phyloP scores from a whole-genome alignment of 2,329 filamentous ascomycete genomes.

The Fusarium subglutinans region DNA sequence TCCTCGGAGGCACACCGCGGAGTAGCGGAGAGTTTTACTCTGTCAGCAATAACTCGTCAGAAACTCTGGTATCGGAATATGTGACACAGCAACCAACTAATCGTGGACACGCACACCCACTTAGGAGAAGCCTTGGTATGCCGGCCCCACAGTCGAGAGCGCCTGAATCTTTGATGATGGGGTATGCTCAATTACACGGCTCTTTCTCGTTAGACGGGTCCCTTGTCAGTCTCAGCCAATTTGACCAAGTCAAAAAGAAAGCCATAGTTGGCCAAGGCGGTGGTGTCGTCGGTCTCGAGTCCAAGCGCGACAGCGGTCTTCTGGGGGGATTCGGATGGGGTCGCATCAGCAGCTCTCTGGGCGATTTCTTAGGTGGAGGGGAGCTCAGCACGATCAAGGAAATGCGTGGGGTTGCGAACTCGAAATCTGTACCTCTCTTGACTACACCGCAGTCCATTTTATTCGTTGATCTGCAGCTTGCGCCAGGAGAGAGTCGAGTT shows the following conservation, averaged over 20 bases:
- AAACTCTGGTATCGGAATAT: conserved; percentile 93
- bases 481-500: conserved; percentile 86
- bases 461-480: conserved; percentile 90
- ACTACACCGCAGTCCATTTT: conserved; percentile 95
- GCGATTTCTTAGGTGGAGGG: conserved; percentile 83
- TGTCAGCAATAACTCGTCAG: conserved; percentile 91
- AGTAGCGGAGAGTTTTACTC: conserved; percentile 97
- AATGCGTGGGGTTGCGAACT: conserved; percentile 88
- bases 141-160: conserved; percentile 55
- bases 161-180: conserved; percentile 94
- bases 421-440: conserved; percentile 88
- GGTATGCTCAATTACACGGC: conserved; percentile 92
- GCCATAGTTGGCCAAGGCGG: conserved; percentile 88
- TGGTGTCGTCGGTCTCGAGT: conserved; percentile 84
- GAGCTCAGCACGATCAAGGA: conserved; percentile 95
- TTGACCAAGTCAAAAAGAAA: conserved; percentile 96
- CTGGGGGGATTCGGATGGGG: conserved; percentile 89
- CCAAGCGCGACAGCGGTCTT: conserved; percentile 79
- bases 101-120: conserved; percentile 50
- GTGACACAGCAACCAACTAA: conserved; percentile 62
- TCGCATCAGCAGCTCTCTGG: conserved; percentile 85
- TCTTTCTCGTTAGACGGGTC: conserved; percentile 93
- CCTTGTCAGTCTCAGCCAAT: conserved; percentile 85
- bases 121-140: conserved; percentile 58
- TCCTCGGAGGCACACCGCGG: conserved; percentile 78